Conservation (phyloP, 1,284 basidiomycete genomes). For the Ustilago loliicola region DNA sequence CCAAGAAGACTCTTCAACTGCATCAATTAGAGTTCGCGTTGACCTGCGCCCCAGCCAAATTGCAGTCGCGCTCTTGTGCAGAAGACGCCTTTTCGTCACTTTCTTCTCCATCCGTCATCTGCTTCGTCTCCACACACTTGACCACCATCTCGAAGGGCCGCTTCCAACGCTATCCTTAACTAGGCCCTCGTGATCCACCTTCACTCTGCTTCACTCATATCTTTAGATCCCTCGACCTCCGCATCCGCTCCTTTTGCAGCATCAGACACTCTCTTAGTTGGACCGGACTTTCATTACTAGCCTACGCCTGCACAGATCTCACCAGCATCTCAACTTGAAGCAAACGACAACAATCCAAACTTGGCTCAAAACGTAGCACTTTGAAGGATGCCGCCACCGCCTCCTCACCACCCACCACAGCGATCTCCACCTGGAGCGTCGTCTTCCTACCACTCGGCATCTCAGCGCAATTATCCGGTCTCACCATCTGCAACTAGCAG, state of each 20-base stretch:
- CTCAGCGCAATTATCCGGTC: slow-evolving; percentile 29
- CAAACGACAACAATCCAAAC: not conserved
- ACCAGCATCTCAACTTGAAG: not conserved
- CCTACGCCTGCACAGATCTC: not conserved
- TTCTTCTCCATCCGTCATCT: slow-evolving; percentile 11
- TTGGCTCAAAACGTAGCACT: not conserved
- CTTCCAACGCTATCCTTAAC: not conserved
- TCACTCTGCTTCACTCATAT: not conserved
- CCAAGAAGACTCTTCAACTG: slow-evolving; percentile 2
- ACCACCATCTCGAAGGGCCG: slow-evolving; percentile 8
- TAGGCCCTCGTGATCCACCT: slow-evolving; percentile 2
- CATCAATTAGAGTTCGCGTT: slow-evolving; percentile 2
- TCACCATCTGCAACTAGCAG: slow-evolving; percentile 26
- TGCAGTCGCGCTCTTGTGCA: slow-evolving; percentile 19
- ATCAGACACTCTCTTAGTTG: not conserved
- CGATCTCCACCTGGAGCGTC: slow-evolving; percentile 38
- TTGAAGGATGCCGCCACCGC: not conserved
- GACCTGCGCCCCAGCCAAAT: slow-evolving; percentile 14
- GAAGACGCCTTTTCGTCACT: not conserved
- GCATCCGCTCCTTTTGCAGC: not conserved
- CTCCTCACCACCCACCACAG: slow-evolving; percentile 28
- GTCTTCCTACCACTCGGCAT: slow-evolving; percentile 23
- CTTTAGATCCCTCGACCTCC: not conserved
- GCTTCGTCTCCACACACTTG: slow-evolving; percentile 7
- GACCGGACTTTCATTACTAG: not conserved